Base-by-base conservation (phyloP, 495 filamentous ascomycete genomes). In the Terfezia claveryi region DNA sequence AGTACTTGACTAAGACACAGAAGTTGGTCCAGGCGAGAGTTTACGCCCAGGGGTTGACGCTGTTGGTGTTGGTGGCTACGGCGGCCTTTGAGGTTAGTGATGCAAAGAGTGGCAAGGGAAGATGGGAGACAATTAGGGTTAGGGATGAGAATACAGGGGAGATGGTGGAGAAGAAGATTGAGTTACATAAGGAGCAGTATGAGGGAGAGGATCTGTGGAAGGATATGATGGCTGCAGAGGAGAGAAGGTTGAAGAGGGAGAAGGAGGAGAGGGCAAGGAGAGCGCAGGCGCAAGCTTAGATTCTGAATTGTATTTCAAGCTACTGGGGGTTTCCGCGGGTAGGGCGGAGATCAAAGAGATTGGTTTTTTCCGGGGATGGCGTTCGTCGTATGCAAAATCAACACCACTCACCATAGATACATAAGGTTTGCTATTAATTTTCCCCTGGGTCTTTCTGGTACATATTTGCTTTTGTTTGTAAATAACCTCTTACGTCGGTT, bases 21-120 rank as follows among this genome's bases (percentile, higher is more conserved):
- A 98, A 98, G 74, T 72, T 98, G 27, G 91, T 98, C 17, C 91
- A 98, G 74, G 92, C 92, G 10, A 80, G 91, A 74, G 82, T 98
- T 57, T 96, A 96, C 70, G 91, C 91, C n/a, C 91, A 98, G 72
- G 87, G 87, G 14, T 70, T 94, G 62, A 95, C 91, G 51, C 70
- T 98, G 16, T 84, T 83, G 64, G 85, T 96, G 53, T 70, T 98
- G 57, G 72, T 94, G 62, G 86, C 85, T 36, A 83, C 79, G 56
- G 89, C 92, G 41, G 86, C 78, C 16, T 83, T 96, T 64, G 91
- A 98, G 80, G 81, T 87, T 36, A 76, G 75, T 7, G 91, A 98
- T 67, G 81, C 83, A 55, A 76, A 74, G 58, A 75, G 74, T 59
- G 85, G 82, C 16, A 76, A 76, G 64, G 87, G 88, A 62, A 76